Evolutionary conservation across 2,329 filamentous ascomycete species (phyloP).

Genomic region (Aureobasidium musti): DNA sequence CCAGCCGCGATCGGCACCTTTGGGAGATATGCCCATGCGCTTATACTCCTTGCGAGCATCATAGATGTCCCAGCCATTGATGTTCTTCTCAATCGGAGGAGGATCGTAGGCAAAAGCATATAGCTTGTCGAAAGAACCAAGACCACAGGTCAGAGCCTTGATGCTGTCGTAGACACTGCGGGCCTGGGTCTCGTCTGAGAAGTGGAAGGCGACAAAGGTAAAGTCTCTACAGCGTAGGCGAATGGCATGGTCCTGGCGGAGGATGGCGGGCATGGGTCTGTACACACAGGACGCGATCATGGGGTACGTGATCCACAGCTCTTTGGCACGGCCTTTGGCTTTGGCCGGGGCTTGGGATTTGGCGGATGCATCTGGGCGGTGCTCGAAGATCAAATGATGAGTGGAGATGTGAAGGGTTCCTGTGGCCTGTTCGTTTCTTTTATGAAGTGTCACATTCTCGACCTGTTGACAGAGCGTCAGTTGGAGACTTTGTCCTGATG

Average conservation of each 20-base stretch:
- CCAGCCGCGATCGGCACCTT: constrained; percentile 79
- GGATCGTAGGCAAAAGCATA: constrained; percentile 88
- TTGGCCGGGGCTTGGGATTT: constrained; percentile 39
- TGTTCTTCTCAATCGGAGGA: constrained; percentile 62
- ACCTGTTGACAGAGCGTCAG: constrained; percentile 44
- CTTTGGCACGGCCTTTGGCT: constrained; percentile 56
- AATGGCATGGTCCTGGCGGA: constrained; percentile 75
- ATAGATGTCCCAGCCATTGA: constrained; percentile 83
- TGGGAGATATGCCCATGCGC: constrained; percentile 81
- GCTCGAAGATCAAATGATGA: constrained; percentile 66
- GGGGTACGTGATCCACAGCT: constrained; percentile 93
- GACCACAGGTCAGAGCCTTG: constrained; percentile 73
- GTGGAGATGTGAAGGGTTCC: constrained; percentile 64
- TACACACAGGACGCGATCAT: constrained; percentile 82
- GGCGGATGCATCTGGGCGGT: constrained; percentile 47
- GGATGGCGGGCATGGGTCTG: constrained; percentile 68
- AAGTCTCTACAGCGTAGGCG: constrained; percentile 91
- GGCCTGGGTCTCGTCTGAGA: constrained; percentile 70
- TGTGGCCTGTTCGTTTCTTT: constrained; percentile 57
- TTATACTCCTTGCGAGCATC: constrained; percentile 82
- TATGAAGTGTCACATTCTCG: constrained; percentile 62
- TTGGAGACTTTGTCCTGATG: neutral
- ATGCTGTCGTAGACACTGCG: constrained; percentile 88
- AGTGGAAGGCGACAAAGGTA: constrained; percentile 88
- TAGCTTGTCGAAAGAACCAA: constrained; percentile 81